Evolutionary conservation across 805 yeast genomes (phyloP), one percentile per base, ranked within the genome.

Genomic region (Wickerhamiella sergipiensis): DNA sequence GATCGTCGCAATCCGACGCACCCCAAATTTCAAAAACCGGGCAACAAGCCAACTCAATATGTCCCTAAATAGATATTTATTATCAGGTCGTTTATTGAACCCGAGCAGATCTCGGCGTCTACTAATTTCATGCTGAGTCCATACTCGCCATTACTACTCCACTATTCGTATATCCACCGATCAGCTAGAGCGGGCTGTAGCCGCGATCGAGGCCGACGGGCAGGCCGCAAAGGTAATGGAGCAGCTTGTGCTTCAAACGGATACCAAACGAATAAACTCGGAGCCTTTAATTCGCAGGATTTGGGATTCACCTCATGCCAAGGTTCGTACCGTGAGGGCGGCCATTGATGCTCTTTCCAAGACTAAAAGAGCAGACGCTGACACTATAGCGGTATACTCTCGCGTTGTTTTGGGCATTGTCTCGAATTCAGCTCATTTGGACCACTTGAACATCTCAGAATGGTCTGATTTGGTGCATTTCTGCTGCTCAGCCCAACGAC

Each of bases 1-100:
- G 57, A 61, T 1, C 51, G 65, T 13, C 31, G 46, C 31, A 13
- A 36, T 36, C 40, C 40, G 7, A 18, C 40, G 19, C 17, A 36
- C 4, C 19, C 40, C 17, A 36, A 36, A n/a, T 31, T 12, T 15
- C 38, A 10, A 31, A 31, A 31, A n/a, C n/a, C n/a, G n/a, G n/a
- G n/a, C n/a, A n/a, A n/a, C n/a, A n/a, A n/a, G n/a, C n/a, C n/a
- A n/a, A n/a, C n/a, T n/a, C n/a, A n/a, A 10, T 31, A 15, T 15
- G 5, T 31, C 9, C n/a, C 26, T 24, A 24, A 24, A 24, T 24
- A 24, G 8, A 6, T 24, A 24, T 24, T 8, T 6, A 24, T 8
- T 24, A 24, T 8, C 8, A 24, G 26, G 26, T 8, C 26, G 15
- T 36, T n/a, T 36, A 36, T 36, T 36, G 17, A 36, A n/a, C n/a